These are phyloP conservation scores for Parasitella parasitica DNA, from an alignment of 371 early-diverging fungal species.

Conservation along the genomic window DNA sequence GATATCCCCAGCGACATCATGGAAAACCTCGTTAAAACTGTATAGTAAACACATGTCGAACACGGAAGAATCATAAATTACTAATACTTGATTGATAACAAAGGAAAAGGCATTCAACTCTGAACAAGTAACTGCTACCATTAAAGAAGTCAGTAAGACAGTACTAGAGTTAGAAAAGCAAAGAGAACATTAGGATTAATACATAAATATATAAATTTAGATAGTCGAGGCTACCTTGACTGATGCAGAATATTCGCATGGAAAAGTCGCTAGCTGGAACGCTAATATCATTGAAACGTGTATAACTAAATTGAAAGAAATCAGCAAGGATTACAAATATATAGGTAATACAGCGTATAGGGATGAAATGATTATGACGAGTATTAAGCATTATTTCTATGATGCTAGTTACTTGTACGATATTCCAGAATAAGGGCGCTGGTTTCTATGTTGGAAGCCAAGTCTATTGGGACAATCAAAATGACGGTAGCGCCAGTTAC, in stretches of 20 bases:
- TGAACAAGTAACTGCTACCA: slow-evolving; percentile 24
- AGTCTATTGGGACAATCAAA: slow-evolving; percentile 74
- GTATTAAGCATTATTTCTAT: no score
- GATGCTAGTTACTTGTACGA: slow-evolving; percentile 59
- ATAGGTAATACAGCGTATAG: slow-evolving; percentile 53
- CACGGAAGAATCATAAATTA: background rate
- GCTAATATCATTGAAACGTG: slow-evolving; percentile 65
- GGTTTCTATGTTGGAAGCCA: slow-evolving; percentile 75
- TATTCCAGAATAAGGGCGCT: slow-evolving; percentile 77
- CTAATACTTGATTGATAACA: background rate
- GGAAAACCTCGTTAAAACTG: background rate
- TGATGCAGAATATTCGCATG: slow-evolving; percentile 67
- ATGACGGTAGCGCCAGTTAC: slow-evolving; percentile 69
- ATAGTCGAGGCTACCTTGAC: slow-evolving; percentile 60
- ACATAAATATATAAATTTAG: slow-evolving; percentile 25
- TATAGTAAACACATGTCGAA: background rate
- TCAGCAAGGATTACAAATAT: slow-evolving; percentile 74
- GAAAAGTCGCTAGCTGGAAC: slow-evolving; percentile 72
- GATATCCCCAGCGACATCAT: background rate
- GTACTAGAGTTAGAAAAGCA: background rate
- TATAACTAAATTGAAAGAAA: slow-evolving; percentile 60
- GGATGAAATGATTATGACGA: no score
- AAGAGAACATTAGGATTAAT: background rate
- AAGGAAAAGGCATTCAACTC: slow-evolving; percentile 26
- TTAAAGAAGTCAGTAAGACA: slow-evolving; percentile 33